Base-by-base conservation (phyloP, 176 grass and related monocot genomes). In the Metroxylon sagu region DNA sequence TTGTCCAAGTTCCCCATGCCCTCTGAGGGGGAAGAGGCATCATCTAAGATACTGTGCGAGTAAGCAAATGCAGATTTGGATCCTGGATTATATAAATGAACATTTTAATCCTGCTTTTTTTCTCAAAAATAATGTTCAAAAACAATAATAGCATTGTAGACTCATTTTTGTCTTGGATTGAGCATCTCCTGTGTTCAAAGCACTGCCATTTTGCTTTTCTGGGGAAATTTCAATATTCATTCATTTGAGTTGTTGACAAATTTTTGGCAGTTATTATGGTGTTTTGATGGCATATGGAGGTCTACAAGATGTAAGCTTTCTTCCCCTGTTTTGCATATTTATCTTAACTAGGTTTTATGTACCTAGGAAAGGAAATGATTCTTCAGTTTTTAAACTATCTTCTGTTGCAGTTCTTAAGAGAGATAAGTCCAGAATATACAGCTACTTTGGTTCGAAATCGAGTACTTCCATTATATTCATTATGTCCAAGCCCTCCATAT, bases 221-320 rank as follows among this genome's bases (percentile, higher is more conserved):
- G 7, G 58, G 16, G 19, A 18, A 70, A 67, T 66, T 52, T 48
- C 50, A 14, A 16, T 71, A 17, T 58, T 68, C 17, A 72, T 12
- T 17, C 29, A 49, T 48, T 17, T 17, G 18, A 60, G 27, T 64
- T 18, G 18, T 29, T 64, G 15, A 49, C 10, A 19, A 4, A 72
- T 60, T 61, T 27, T 52, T 89, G 79, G 68, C 82, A 95, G 90
- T 79, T 95, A 89, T 75, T 95, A 86, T 28, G 90, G 85, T 1
- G 85, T 86, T 76, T 77, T 95, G 64, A 86, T 89, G 90, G 90
- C 90, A 62, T 95, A 79, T 78, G 82, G 85, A 75, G 82, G 90
- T 57, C 79, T 95, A 25, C 85, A 86, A 89, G 85, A 86, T 69
- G 90, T 95, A 85, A 81, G 82, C 69, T 81, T 64, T 66, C 58